Evolutionary conservation across 805 yeast genomes (phyloP).

Genomic region (Isabelozyma heimii): DNA sequence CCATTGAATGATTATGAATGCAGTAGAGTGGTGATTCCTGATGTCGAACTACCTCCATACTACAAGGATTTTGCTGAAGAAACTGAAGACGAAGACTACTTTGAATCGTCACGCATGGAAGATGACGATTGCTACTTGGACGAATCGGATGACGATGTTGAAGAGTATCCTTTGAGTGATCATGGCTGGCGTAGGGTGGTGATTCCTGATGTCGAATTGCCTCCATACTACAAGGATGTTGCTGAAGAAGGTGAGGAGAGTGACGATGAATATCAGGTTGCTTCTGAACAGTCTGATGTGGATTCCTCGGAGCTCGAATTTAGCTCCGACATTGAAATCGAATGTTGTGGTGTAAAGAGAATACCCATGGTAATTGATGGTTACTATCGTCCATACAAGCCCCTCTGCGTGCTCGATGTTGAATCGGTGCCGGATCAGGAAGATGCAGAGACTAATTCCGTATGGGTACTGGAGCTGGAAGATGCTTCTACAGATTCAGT

Average conservation of each 20-base stretch:
- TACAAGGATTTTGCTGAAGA: neutral
- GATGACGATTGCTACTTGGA: neutral
- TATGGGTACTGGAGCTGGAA: neutral
- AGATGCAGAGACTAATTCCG: neutral
- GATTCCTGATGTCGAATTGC: neutral
- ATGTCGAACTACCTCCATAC: neutral
- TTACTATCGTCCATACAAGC: neutral
- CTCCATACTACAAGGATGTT: neutral
- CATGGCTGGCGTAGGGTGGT: too few relatives aligned
- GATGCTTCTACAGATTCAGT: neutral
- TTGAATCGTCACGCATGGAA: neutral
- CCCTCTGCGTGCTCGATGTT: neutral
- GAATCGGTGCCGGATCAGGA: neutral
- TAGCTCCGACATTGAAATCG: neutral
- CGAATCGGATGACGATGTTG: neutral
- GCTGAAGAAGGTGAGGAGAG: neutral
- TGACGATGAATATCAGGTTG: neutral
- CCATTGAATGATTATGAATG: too few relatives aligned
- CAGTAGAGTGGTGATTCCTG: too few relatives aligned
- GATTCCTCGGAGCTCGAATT: neutral
- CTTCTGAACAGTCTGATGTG: neutral
- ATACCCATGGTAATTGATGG: neutral
- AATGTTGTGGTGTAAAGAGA: neutral
- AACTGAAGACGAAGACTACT: conserved; percentile 4
- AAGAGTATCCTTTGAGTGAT: neutral